phyloP scores from a whole-genome alignment of 2,329 filamentous ascomycete species.

The Mariannaea elegans region DNA sequence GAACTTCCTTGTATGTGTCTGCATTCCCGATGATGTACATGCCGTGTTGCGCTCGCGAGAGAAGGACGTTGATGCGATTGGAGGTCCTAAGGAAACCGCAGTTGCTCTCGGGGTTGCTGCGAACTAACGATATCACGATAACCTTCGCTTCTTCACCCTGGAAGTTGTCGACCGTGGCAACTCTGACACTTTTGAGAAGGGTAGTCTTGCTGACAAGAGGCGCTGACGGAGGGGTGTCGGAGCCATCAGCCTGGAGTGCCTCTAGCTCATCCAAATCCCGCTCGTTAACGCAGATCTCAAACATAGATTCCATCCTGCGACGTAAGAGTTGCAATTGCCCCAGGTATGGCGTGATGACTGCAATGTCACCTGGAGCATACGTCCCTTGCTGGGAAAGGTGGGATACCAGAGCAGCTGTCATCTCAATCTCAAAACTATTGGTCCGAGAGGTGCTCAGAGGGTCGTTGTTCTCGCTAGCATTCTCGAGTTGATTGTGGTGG shows the following conservation, averaged over 20 bases:
- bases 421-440: constrained; percentile 69
- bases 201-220: constrained; percentile 39
- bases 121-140: constrained; percentile 74
- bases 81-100: constrained; percentile 72
- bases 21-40: constrained; percentile 18
- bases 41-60: constrained; percentile 10
- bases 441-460: constrained; percentile 55
- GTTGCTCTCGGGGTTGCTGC: constrained; percentile 68
- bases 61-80: constrained; percentile 62
- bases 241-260: constrained; percentile 42
- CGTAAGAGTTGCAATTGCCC: constrained; percentile 65
- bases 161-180: constrained; percentile 79
- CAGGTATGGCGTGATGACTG: constrained; percentile 73
- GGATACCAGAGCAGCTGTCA: constrained; percentile 68
- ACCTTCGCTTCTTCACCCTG: constrained; percentile 81
- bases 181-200: constrained; percentile 58
- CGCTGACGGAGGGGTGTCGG: constrained; percentile 39
- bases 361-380: constrained; percentile 70
- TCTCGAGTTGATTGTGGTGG: constrained; percentile 63
- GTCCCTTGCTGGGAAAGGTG: constrained; percentile 72
- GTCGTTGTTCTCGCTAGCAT: constrained; percentile 41
- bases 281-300: constrained; percentile 72
- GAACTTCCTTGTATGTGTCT: constrained; percentile 8
- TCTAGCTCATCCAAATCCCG: constrained; percentile 65
- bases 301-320: constrained; percentile 51